Base-by-base conservation (phyloP, 78 protist genomes). In the Tieghemostelium lacteum region DNA sequence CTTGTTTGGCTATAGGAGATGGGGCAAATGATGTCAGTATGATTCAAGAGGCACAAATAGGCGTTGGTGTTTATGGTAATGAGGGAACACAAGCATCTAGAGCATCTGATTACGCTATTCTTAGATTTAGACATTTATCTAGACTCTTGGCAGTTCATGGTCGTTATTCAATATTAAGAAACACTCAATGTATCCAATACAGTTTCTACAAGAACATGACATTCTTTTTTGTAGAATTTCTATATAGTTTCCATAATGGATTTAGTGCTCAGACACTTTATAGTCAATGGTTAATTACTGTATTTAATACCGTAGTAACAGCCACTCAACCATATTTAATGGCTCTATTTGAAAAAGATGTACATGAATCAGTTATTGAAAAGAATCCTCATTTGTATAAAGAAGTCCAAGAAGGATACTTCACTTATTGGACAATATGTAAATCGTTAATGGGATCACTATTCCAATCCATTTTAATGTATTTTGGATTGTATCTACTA, bases 61-160 rank as follows among this genome's bases (percentile, higher is more conserved):
- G 98, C 22, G 77, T 98, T 16, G 99, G 98, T 42, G 93, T 98
- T 50, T 5, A 19, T 16, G 98, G 99, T n/a, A 45, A 75, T 4
- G 99, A 98, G 65, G 99, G 99, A 17, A 24, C 73, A 6, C 98
- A 97, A 62, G 99, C 99, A 1, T 96, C 92, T 31, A 93, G 86
- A 3, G 96, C 97, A 40, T 42, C 93, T 3, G 99, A 98, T 60
- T 97, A 76, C 88, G 88, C 99, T 24, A 80, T 98, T 28, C 36
- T 94, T 58, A 85, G 73, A 49, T 87, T 93, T 63, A 5, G 91
- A 14, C 65, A 42, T 74, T 86, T 97, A 22, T 49, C 37, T 22
- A 73, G 95, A 31, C 89, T 97, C 22, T 22, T 97, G 36, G 29
- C 75, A n/a, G 85, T 95, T n/a, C 98, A 97, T 62, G 99, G 98